Percentiles rank a stretch among this genome's conserved stretches.
Evolutionary conservation across 2,329 filamentous ascomycete genomes (phyloP).

Genomic region (Teratosphaeria zuluensis): DNA sequence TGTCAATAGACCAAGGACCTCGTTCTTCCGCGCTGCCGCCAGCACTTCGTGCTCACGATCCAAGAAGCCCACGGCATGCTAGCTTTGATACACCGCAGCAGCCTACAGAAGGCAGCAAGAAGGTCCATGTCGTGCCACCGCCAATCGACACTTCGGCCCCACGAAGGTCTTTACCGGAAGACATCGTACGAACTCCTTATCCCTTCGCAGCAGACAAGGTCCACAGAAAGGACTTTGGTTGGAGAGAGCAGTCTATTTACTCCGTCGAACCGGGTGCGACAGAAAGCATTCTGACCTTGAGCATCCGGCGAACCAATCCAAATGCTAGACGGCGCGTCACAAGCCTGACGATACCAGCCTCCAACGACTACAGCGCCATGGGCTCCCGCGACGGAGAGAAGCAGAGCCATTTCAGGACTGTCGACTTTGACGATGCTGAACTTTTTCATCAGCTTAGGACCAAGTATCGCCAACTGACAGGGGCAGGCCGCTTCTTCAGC

Average conservation of each 20-base stretch:
- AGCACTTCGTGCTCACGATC: slow-evolving; percentile 14
- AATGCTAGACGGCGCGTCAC: slow-evolving; percentile 16
- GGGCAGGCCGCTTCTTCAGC: slow-evolving; percentile 19
- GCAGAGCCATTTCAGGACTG: slow-evolving; percentile 15
- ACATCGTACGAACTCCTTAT: slow-evolving; percentile 26
- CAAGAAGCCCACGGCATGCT: slow-evolving; percentile 13
- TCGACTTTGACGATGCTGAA: slow-evolving; percentile 25
- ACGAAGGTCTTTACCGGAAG: slow-evolving; percentile 14
- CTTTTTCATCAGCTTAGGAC: slow-evolving; percentile 22
- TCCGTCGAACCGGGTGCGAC: background rate
- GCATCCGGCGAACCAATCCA: slow-evolving; percentile 18
- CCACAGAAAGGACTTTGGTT: slow-evolving; percentile 8
- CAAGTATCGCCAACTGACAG: slow-evolving; percentile 18
- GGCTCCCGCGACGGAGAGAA: slow-evolving; percentile 7
- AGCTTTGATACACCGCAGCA: slow-evolving; percentile 3
- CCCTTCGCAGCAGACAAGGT: slow-evolving; percentile 20
- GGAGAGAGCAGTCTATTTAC: background rate
- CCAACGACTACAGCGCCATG: slow-evolving; percentile 17
- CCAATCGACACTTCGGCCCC: slow-evolving; percentile 22
- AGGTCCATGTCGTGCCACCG: slow-evolving; percentile 24
- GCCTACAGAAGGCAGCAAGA: slow-evolving; percentile 13
- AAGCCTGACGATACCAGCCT: slow-evolving; percentile 21
- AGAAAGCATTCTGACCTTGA: slow-evolving; percentile 24
- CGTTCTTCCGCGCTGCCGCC: slow-evolving; percentile 15
- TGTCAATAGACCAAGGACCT: slow-evolving; percentile 1